These are phyloP conservation scores for Protomyces macrosporus DNA, from an alignment of 1,139 yeast genomes.

Conservation along the genomic window DNA sequence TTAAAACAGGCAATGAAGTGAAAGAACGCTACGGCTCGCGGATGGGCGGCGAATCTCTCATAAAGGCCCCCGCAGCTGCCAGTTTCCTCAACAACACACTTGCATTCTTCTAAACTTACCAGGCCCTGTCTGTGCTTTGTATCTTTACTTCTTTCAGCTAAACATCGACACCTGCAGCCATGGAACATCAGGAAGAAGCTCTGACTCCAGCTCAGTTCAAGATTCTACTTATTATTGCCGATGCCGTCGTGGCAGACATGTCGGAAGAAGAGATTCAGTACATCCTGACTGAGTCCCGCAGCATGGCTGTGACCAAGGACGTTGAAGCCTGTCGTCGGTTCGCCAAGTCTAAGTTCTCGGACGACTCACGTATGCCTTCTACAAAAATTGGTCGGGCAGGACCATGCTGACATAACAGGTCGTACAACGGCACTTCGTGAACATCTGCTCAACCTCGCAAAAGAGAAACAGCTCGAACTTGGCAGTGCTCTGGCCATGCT, in stretches of 20 bases:
- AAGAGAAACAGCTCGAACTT: constrained; percentile 12
- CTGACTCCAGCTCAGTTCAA: constrained; percentile 32
- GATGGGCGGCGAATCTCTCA: too few relatives aligned
- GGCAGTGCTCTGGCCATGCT: constrained; percentile 8
- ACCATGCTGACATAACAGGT: not conserved
- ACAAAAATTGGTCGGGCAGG: not conserved
- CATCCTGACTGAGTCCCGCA: constrained; percentile 12
- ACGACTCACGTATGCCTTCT: constrained; percentile 10
- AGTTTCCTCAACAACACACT: too few relatives aligned
- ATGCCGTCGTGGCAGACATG: constrained; percentile 17
- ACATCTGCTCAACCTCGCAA: not conserved
- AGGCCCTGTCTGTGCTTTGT: too few relatives aligned
- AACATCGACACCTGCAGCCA: not conserved
- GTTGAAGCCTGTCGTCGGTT: constrained; percentile 8
- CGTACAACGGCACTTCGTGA: constrained; percentile 22
- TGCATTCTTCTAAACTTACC: too few relatives aligned
- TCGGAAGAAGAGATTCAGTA: constrained; percentile 24
- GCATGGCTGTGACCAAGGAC: constrained; percentile 12
- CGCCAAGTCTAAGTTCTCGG: constrained; percentile 11
- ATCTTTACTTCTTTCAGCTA: too few relatives aligned
- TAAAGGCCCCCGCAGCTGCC: too few relatives aligned
- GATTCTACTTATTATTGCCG: constrained; percentile 16
- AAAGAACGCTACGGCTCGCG: too few relatives aligned
- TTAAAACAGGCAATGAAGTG: too few relatives aligned
- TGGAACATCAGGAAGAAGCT: not conserved